Evolutionary conservation across 345 rosid genomes (phyloP).

Genomic region (Bruguiera sexangula): DNA sequence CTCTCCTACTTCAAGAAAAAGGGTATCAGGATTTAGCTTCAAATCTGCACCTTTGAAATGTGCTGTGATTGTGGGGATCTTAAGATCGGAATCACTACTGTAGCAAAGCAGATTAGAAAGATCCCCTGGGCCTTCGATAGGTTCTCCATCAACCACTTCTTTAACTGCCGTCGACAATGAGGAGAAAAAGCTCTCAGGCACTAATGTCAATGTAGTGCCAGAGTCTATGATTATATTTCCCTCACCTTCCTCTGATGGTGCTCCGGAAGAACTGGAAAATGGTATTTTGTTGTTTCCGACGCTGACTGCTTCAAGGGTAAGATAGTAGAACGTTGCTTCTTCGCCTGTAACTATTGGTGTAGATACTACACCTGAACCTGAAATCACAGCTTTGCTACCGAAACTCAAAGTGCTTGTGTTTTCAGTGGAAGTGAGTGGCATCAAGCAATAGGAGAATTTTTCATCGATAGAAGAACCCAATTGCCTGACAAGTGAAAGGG

Average conservation of each 20-base stretch:
- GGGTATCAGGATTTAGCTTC: slow-evolving; percentile 24
- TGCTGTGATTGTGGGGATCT: slow-evolving; percentile 33
- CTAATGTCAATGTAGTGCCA: slow-evolving; percentile 48
- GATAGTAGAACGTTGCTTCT: not conserved
- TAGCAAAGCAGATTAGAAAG: slow-evolving; percentile 39
- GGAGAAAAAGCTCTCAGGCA: slow-evolving; percentile 26
- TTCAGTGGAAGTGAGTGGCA: not conserved
- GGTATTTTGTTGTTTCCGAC: not conserved
- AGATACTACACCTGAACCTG: not conserved
- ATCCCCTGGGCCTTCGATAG: slow-evolving; percentile 23
- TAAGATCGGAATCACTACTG: not conserved
- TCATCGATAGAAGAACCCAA: not conserved
- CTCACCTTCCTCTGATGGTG: not conserved
- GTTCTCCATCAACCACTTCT: slow-evolving; percentile 12
- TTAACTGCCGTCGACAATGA: slow-evolving; percentile 23
- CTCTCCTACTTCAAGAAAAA: slow-evolving; percentile 28
- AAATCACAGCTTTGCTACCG: slow-evolving; percentile 18
- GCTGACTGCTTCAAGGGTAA: slow-evolving; percentile 3
- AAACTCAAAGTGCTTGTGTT: not conserved
- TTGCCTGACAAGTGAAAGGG: not conserved
- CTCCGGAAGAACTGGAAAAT: slow-evolving; percentile 14
- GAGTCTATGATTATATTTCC: slow-evolving; percentile 68
- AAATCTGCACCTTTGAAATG: slow-evolving; percentile 49
- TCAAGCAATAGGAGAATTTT: not conserved
- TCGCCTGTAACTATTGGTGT: not conserved